Evolutionary conservation across 257 asterid genomes (phyloP).

Genomic region (Catharanthus roseus): DNA sequence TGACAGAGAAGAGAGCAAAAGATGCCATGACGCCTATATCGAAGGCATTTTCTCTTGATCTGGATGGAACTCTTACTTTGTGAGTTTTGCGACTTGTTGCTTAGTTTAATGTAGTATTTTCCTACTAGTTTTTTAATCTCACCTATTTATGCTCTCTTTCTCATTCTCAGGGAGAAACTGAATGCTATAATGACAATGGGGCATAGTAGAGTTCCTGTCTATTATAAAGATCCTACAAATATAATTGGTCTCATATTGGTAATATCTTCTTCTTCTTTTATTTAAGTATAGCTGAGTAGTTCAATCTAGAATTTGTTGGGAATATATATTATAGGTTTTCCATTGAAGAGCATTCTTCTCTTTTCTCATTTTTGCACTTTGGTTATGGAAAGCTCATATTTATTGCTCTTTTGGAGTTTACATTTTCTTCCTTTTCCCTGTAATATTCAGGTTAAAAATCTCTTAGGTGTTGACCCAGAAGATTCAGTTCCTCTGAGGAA

Average conservation of each 20-base stretch:
- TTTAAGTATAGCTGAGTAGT: not conserved
- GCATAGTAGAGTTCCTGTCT: slow-evolving; percentile 92
- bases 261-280: slow-evolving; percentile 18
- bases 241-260: slow-evolving; percentile 94
- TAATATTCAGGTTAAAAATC: slow-evolving; percentile 73
- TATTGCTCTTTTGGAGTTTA: not conserved
- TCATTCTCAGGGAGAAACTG: slow-evolving; percentile 64
- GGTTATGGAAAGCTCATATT: not conserved
- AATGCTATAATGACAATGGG: slow-evolving; percentile 96
- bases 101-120: slow-evolving; percentile 12
- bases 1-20: slow-evolving; percentile 90
- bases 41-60: slow-evolving; percentile 94
- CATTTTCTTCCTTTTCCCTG: slow-evolving; percentile 3
- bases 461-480: slow-evolving; percentile 78
- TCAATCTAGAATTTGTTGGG: not conserved
- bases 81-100: slow-evolving; percentile 41
- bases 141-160: slow-evolving; percentile 8
- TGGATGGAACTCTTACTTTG: slow-evolving; percentile 84
- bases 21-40: slow-evolving; percentile 97
- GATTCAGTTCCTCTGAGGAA: slow-evolving; percentile 84
- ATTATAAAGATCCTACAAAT: slow-evolving; percentile 60
- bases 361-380: slow-evolving; percentile 7
- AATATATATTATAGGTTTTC: not conserved
- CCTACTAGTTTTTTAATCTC: not conserved
- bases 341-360: not conserved